These are phyloP conservation scores for Erucastrum elatum DNA, from an alignment of 345 rosid genomes.

Conservation along the genomic window DNA sequence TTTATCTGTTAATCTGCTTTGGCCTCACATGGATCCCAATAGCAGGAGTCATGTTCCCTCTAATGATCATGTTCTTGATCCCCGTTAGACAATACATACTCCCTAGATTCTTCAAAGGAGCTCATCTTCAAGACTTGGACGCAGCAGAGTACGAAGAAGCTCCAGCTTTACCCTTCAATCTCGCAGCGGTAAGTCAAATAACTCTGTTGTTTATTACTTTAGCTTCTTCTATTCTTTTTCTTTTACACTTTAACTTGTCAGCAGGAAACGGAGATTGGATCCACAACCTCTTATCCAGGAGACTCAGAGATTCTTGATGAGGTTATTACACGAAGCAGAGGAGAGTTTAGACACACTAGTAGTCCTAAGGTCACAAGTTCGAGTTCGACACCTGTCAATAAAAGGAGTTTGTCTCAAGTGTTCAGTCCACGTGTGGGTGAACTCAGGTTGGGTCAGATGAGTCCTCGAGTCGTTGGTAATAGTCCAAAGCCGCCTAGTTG, in stretches of 20 bases:
- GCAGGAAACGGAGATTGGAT: conserved; percentile 62
- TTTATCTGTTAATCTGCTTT: conserved; percentile 73
- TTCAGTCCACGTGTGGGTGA: conserved; percentile 68
- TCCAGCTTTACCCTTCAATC: conserved; percentile 80
- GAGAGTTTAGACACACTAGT: conserved; percentile 73
- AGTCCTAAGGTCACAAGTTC: conserved; percentile 82
- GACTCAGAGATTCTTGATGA: conserved; percentile 83
- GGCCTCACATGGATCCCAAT: conserved; percentile 95
- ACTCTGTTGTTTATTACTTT: not conserved
- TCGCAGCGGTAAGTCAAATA: conserved; percentile 31
- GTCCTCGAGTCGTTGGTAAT: conserved; percentile 53
- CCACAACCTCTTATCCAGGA: conserved; percentile 54
- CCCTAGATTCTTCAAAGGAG: conserved; percentile 85
- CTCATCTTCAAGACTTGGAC: conserved; percentile 87
- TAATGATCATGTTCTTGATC: conserved; percentile 90
- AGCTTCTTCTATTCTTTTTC: not conserved
- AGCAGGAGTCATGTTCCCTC: conserved; percentile 92
- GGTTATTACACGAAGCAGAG: conserved; percentile 88
- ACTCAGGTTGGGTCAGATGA: conserved; percentile 58
- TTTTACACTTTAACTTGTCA: not conserved
- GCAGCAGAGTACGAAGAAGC: conserved; percentile 97
- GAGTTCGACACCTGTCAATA: conserved; percentile 59
- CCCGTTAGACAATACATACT: conserved; percentile 84
- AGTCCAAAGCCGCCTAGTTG: conserved; percentile 46
- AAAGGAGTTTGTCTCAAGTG: conserved; percentile 47